phyloP scores from a whole-genome alignment of 768 basidiomycete genomes.

The Hysterangium stoloniferum region DNA sequence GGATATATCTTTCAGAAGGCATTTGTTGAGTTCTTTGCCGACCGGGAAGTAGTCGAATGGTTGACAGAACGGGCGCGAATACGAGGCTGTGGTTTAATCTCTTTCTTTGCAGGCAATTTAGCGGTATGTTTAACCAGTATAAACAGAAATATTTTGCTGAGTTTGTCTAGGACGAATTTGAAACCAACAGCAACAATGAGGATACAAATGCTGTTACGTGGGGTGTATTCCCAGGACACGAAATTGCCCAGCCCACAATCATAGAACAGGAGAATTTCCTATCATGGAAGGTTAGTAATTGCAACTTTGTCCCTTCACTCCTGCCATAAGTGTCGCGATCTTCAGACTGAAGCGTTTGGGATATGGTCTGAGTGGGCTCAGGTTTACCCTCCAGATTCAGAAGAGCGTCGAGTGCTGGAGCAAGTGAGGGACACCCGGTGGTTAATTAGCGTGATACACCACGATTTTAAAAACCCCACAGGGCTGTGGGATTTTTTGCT shows the following conservation, averaged over 20 bases:
- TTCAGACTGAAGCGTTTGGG: slow-evolving; percentile 89
- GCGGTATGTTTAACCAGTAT: slow-evolving; percentile 40
- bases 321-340: not conserved
- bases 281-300: slow-evolving; percentile 80
- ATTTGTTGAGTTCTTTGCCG: slow-evolving; percentile 95
- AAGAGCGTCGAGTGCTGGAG: slow-evolving; percentile 68
- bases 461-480: slow-evolving; percentile 75
- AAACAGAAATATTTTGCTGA: not conserved
- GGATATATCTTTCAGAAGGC: slow-evolving; percentile 98
- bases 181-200: slow-evolving; percentile 70
- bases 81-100: slow-evolving; percentile 58
- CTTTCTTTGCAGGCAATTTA: slow-evolving; percentile 80
- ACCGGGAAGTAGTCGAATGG: slow-evolving; percentile 43
- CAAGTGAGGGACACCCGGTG: slow-evolving; percentile 65
- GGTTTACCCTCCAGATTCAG: slow-evolving; percentile 70
- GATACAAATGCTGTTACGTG: slow-evolving; percentile 95
- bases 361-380: slow-evolving; percentile 95
- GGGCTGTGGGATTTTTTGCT: slow-evolving; percentile 85
- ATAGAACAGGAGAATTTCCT: slow-evolving; percentile 93
- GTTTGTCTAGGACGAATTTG: slow-evolving; percentile 55
- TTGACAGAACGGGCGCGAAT: slow-evolving; percentile 52
- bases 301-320: no score
- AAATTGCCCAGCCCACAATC: slow-evolving; percentile 92
- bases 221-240: slow-evolving; percentile 97
- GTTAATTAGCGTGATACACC: slow-evolving; percentile 89